Evolutionary conservation across 1,284 basidiomycete species (phyloP).

Genomic region (Quambalaria eucalypti): DNA sequence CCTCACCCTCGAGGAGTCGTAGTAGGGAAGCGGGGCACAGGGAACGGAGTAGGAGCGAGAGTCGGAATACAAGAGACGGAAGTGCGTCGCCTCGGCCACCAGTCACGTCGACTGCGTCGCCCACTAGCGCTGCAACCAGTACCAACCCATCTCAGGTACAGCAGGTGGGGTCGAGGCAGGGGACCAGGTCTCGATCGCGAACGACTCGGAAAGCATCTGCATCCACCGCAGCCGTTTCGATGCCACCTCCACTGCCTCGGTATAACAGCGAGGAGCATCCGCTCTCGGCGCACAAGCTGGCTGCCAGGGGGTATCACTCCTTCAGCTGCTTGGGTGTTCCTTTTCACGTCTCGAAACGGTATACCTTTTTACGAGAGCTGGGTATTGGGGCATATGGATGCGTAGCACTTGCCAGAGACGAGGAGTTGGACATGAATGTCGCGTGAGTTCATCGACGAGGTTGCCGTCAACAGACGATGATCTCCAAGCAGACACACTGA

Average conservation of each 20-base stretch:
- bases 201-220: conserved; percentile 24
- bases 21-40: no score
- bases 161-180: conserved; percentile 28
- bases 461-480: neutral
- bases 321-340: conserved; percentile 42
- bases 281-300: conserved; percentile 36
- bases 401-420: conserved; percentile 38
- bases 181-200: conserved; percentile 23
- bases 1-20: no score
- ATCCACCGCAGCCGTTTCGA: conserved; percentile 2
- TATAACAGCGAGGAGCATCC: conserved; percentile 39
- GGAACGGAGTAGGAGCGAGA: no score
- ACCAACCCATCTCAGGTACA: conserved; percentile 9
- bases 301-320: conserved; percentile 36
- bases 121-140: neutral
- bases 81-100: no score
- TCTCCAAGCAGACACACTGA: neutral
- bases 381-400: conserved; percentile 46
- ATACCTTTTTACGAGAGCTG: conserved; percentile 41
- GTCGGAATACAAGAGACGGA: no score
- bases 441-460: conserved; percentile 19
- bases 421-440: conserved; percentile 35
- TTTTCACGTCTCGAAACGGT: conserved; percentile 42
- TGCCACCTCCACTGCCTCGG: conserved; percentile 13
- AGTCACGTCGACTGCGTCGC: neutral